A percentile compares a stretch with the other conserved stretches of the same genome.
These are phyloP conservation scores for Xylaria sp. DNA, from an alignment of 2,329 filamentous ascomycete genomes.

Conservation along the genomic window DNA sequence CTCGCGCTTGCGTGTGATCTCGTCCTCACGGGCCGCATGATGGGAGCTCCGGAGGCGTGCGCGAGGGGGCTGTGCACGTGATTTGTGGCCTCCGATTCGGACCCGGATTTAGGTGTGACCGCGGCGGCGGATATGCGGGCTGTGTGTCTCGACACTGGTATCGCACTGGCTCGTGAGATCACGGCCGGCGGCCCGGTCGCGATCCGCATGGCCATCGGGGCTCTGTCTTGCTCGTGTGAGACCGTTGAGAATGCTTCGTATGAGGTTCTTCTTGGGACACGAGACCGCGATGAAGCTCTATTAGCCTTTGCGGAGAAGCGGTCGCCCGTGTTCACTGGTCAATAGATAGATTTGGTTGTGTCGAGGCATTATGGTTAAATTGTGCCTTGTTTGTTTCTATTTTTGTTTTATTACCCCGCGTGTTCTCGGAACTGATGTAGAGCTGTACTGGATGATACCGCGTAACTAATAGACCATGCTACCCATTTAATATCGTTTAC, in stretches of 20 bases:
- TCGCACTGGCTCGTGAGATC: conserved; percentile 80
- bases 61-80: conserved; percentile 90
- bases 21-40: conserved; percentile 86
- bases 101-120: not conserved
- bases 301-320: conserved; percentile 75
- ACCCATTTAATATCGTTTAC: no score
- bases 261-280: conserved; percentile 77
- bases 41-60: conserved; percentile 83
- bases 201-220: conserved; percentile 76
- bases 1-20: conserved; percentile 81
- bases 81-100: conserved; percentile 58
- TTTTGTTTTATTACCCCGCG: no score
- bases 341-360: no score
- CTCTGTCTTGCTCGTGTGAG: conserved; percentile 74
- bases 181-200: conserved; percentile 89
- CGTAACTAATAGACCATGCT: no score
- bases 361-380: no score
- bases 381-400: no score
- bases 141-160: conserved; percentile 74
- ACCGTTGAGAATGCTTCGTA: conserved; percentile 86
- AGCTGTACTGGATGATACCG: no score
- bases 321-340: conserved; percentile 62
- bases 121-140: conserved; percentile 65
- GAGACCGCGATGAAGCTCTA: conserved; percentile 87
- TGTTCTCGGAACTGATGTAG: no score